These are phyloP conservation scores for Ceratocystiopsis minuta DNA, from an alignment of 2,329 filamentous ascomycete species.

Conservation along the genomic window DNA sequence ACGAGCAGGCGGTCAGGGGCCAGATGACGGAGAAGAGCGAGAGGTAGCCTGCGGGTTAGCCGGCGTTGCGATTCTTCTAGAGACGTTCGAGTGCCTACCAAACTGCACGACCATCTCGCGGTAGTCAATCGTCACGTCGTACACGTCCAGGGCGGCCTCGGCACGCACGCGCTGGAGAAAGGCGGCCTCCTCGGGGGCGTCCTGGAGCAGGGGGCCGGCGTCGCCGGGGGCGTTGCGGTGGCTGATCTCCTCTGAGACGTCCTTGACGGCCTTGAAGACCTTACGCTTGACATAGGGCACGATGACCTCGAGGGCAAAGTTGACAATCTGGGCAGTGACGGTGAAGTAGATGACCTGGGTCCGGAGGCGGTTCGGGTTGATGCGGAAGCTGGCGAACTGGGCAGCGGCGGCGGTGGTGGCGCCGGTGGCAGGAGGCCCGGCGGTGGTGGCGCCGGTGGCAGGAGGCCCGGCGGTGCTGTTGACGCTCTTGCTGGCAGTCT, in stretches of 20 bases:
- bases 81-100: too few relatives aligned
- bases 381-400: slow-evolving; percentile 40
- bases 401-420: background rate
- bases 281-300: slow-evolving; percentile 72
- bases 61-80: background rate
- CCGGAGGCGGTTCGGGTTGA: slow-evolving; percentile 67
- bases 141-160: slow-evolving; percentile 65
- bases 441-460: slow-evolving; percentile 50
- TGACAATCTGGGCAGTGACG: slow-evolving; percentile 82
- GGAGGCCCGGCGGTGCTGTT: background rate
- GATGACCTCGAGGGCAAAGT: slow-evolving; percentile 66
- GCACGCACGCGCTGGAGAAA: slow-evolving; percentile 70
- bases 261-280: slow-evolving; percentile 60
- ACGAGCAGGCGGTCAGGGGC: slow-evolving; percentile 80
- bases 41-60: slow-evolving; percentile 40
- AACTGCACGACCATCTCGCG: slow-evolving; percentile 85
- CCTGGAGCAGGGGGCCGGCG: slow-evolving; percentile 27
- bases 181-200: slow-evolving; percentile 56
- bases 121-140: slow-evolving; percentile 81
- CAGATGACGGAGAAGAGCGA: slow-evolving; percentile 84
- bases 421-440: slow-evolving; percentile 32
- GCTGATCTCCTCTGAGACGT: slow-evolving; percentile 44
- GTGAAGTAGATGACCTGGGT: slow-evolving; percentile 94
- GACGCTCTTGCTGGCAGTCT: slow-evolving; percentile 46
- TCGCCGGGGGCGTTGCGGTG: slow-evolving; percentile 27